Evolutionary conservation across 2,329 filamentous ascomycete genomes (phyloP), one percentile per base, ranked within the genome.

Genomic region (Apiospora malaysiana): DNA sequence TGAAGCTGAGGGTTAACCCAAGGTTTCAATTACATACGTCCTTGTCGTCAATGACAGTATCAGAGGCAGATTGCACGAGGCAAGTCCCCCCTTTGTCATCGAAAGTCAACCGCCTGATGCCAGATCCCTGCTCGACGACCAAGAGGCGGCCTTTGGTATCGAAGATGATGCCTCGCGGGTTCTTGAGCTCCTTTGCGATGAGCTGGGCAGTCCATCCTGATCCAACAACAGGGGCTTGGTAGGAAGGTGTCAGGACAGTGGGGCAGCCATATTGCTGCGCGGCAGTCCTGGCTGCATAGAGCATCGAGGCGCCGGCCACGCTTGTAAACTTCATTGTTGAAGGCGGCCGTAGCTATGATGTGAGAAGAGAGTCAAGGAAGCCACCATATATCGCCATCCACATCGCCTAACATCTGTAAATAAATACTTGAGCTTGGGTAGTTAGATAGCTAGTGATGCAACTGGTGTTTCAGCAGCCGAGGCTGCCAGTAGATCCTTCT

Each of bases 101-200:
- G 63, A 83, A 74, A n/a, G 76, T 76, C 27, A 82, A 70, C 8
- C 80, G 77, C 27, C 73, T 74, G 43, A 84, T 77, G 25, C 81
- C 81, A 16, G 70, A 73, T 4, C 75, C 73, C 42, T 74, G 71
- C 70, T 82, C 78, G 12, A 79, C 77, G 23, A 83, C 76, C 23
- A 84, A 76, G 37, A 84, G 72, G 71, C 81, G 81, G 8, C 81
- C 81, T 45, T 73, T 69, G 0, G 72, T 70, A 72, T 84, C 82
- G n/a, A 80, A 76, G 12, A 81, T 72, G 18, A 84, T 73, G 68
- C 78, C 76, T 16, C 82, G 77, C 6, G 82, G 77, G 0, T 66
- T 72, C 10, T 70, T 73, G 45, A 85, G 77, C 7, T 27, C 59
- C 14, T 65, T 70, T 7, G 59, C 70, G 21, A 70, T 51, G 14